phyloP scores from a whole-genome alignment of 768 basidiomycete genomes.

The Suillus plorans region DNA sequence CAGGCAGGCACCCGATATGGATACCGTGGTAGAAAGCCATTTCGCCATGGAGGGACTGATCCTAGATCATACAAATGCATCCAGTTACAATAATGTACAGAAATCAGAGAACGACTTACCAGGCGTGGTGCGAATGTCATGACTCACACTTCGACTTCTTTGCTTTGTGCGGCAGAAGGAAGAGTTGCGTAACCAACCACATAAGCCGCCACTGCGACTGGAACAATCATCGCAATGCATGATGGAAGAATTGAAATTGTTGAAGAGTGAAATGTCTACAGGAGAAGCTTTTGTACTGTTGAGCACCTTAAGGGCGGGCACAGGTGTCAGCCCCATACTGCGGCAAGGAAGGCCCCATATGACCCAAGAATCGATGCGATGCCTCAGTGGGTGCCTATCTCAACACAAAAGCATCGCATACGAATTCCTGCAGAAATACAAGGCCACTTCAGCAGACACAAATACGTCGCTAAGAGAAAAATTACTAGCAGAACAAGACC shows the following conservation, averaged over 20 bases:
- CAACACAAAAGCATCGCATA: background rate
- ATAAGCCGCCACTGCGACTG: background rate
- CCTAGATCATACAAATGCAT: constrained; percentile 9
- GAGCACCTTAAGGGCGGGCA: background rate
- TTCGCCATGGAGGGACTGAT: constrained; percentile 1
- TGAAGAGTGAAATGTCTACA: background rate
- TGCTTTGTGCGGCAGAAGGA: background rate
- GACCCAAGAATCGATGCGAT: background rate
- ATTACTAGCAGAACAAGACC: background rate
- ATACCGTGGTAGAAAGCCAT: background rate
- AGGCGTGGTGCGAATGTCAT: constrained; percentile 16
- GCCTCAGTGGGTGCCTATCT: background rate
- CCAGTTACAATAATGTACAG: background rate
- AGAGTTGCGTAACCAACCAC: background rate
- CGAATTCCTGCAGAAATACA: background rate
- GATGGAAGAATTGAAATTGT: background rate
- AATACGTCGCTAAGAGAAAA: background rate
- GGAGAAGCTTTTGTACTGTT: background rate
- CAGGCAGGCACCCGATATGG: background rate
- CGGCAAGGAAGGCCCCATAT: background rate
- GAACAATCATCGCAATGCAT: background rate
- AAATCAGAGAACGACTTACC: constrained; percentile 14
- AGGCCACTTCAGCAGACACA: background rate
- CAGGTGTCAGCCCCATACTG: background rate
- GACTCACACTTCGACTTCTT: constrained; percentile 15